Evolutionary conservation across 2,329 filamentous ascomycete species (phyloP), one percentile per base, ranked within the genome.

Genomic region (Scedosporium dehoogii): DNA sequence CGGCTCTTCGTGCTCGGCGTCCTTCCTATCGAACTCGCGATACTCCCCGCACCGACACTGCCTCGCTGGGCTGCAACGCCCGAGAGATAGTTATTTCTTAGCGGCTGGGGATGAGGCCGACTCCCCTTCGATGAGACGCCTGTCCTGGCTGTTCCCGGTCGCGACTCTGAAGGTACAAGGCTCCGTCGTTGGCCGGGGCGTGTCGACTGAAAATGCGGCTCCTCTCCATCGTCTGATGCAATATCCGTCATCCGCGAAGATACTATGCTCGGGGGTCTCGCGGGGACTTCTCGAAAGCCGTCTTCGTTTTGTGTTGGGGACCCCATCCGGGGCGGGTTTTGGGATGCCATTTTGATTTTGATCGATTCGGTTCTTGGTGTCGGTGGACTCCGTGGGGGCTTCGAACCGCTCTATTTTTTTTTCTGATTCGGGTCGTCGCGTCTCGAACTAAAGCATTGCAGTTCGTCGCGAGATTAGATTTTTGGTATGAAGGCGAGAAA

Each of bases 181-280:
- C 75, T 78, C 59, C 71, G 73, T 65, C 75, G 71, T 63, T 73
- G 74, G 64, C 72, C 67, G 53, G 71, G 68, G 64, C 71, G 67
- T 12, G 23, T 6, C 16, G 62, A 63, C 21, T 73, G 72, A 42
- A 70, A 67, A 41, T 76, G 75, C 46, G 69, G 69, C 16, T 78
- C 76, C 53, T 75, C 77, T 21, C 81, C 82, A 66, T 86, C 82
- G 61, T 85, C 81, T 21, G 81, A 84, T 27, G 76, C 79, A 64
- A 85, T 82, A 64, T 86, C 84, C 38, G 87, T 90, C 81, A 90
- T 87, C 64, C 85, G 85, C 63, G 87, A 89, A 29, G 88, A 90
- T 61, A 90, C 87, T 63, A 89, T 80, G 66, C 86, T 89, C 57
- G 85, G 79, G 23, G 83, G 80, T 38, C 83, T 55, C 74, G 59